These are phyloP conservation scores for Hymenoscyphus fructigenus DNA, from an alignment of 2,329 filamentous ascomycete species.

Conservation along the genomic window DNA sequence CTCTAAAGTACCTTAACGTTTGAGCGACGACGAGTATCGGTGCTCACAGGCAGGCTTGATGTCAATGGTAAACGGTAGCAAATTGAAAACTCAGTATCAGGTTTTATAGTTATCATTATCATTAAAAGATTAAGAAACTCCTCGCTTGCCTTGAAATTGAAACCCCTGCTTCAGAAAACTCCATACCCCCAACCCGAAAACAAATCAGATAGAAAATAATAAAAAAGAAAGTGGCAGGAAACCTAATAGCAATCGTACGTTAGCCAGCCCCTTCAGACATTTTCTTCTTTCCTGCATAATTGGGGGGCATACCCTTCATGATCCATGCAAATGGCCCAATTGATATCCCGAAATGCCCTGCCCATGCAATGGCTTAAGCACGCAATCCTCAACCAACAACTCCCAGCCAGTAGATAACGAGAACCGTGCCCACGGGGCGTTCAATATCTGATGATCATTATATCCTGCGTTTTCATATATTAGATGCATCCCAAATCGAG, in stretches of 20 bases:
- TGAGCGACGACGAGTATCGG: too few relatives aligned
- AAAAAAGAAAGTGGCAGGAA: background rate
- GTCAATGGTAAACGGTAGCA: too few relatives aligned
- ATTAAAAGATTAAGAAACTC: background rate
- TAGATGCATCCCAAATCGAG: background rate
- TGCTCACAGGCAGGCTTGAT: too few relatives aligned
- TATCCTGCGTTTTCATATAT: conserved; percentile 1
- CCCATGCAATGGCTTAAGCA: conserved; percentile 3
- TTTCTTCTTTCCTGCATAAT: background rate
- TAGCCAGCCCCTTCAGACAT: background rate
- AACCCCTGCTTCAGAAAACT: background rate
- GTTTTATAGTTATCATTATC: background rate
- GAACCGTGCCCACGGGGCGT: background rate
- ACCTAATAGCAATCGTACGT: background rate
- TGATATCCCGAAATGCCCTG: background rate
- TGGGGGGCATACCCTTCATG: background rate
- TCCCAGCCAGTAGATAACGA: conserved; percentile 1
- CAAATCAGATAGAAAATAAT: background rate
- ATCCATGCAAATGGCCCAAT: background rate
- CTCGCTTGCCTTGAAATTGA: background rate
- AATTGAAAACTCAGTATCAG: too few relatives aligned
- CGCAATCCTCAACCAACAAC: conserved; percentile 1
- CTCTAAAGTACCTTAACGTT: background rate
- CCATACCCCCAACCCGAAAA: background rate
- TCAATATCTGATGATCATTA: background rate